phyloP scores from a whole-genome alignment of 148 eudicot genomes.

The Beta vulgaris region DNA sequence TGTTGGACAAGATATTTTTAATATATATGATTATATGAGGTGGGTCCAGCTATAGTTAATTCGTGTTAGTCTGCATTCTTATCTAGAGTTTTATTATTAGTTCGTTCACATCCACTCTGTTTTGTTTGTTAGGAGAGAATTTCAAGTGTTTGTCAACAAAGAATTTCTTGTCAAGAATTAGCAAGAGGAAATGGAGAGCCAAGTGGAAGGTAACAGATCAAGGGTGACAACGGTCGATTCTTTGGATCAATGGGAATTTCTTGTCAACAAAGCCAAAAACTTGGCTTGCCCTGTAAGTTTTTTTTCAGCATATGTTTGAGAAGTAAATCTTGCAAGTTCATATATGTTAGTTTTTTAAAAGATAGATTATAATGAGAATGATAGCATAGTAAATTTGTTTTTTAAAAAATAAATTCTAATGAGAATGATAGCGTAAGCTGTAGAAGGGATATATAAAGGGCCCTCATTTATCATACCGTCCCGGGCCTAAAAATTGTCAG shows the following conservation, averaged over 20 bases:
- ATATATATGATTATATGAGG: neutral
- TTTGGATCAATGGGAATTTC: slow-evolving; percentile 50
- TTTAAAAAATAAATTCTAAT: too few relatives aligned
- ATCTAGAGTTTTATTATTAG: neutral
- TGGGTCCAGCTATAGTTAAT: neutral
- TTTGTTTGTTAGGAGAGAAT: neutral
- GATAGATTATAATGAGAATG: too few relatives aligned
- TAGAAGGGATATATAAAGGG: too few relatives aligned
- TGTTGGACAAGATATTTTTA: neutral
- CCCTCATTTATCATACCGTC: too few relatives aligned
- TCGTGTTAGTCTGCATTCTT: neutral
- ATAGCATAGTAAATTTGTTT: too few relatives aligned
- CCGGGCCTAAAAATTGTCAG: too few relatives aligned
- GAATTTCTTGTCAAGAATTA: neutral
- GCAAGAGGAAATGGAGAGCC: slow-evolving; percentile 31
- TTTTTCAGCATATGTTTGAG: too few relatives aligned
- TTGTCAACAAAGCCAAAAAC: slow-evolving; percentile 41
- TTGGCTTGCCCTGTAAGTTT: slow-evolving; percentile 56
- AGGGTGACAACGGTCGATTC: slow-evolving; percentile 50
- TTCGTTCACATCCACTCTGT: slow-evolving; percentile 18
- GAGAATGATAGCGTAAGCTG: too few relatives aligned
- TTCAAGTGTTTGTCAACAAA: neutral
- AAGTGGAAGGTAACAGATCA: slow-evolving; percentile 28
- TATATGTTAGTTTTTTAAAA: neutral
- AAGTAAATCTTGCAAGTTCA: too few relatives aligned